phyloP scores from a whole-genome alignment of 192 early-diverging fungal species.

The Gigaspora rosea region DNA sequence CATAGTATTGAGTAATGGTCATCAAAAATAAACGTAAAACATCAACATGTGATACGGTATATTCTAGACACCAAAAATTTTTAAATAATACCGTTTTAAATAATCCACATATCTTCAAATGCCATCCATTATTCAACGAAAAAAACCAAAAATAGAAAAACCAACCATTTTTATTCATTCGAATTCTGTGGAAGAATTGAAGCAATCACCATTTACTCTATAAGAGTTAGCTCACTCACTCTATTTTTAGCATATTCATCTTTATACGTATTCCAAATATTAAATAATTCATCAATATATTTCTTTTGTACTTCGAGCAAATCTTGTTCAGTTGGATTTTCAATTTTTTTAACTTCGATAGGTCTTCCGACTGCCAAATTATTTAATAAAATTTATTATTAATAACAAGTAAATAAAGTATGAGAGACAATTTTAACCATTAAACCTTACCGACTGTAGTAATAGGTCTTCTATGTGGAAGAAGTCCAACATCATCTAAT shows the following conservation, averaged over 20 bases:
- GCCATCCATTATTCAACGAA: no score
- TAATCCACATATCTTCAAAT: no score
- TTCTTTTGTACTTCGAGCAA: slow-evolving; percentile 59
- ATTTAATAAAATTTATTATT: slow-evolving; percentile 20
- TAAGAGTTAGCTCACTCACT: slow-evolving; percentile 62
- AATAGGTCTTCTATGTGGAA: slow-evolving; percentile 53
- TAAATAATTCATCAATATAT: slow-evolving; percentile 68
- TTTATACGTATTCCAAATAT: slow-evolving; percentile 70
- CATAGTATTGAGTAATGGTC: no score
- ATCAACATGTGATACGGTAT: no score
- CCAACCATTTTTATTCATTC: no score
- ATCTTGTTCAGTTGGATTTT: slow-evolving; percentile 63
- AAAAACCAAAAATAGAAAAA: no score
- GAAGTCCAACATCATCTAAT: slow-evolving; percentile 53
- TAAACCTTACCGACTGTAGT: slow-evolving; percentile 33
- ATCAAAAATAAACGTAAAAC: no score
- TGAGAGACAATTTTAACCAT: not conserved
- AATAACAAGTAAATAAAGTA: not conserved
- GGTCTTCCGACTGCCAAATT: slow-evolving; percentile 58
- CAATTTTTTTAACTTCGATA: slow-evolving; percentile 56
- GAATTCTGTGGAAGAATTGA: no score
- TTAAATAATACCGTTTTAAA: no score
- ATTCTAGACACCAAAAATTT: no score
- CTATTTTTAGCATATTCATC: slow-evolving; percentile 69
- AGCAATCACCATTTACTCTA: slow-evolving; percentile 50